A percentile compares a stretch with the other conserved stretches of the same genome.
These are phyloP conservation scores for Canavalia gladiata DNA, from an alignment of 306 rosid genomes.

Conservation along the genomic window DNA sequence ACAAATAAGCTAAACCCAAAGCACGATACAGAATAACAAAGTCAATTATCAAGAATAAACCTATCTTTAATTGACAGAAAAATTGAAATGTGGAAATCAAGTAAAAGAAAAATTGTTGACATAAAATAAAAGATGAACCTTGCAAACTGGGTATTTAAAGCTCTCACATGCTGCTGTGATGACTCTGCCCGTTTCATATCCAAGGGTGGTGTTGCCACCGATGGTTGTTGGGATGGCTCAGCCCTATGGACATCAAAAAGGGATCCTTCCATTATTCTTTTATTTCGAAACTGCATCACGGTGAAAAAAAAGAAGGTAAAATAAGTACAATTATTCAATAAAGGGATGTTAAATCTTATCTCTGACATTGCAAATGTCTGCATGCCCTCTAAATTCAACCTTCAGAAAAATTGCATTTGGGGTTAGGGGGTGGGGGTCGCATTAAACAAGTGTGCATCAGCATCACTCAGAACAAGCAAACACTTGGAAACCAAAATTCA, in stretches of 20 bases:
- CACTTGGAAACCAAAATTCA: not conserved
- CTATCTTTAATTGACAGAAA: not conserved
- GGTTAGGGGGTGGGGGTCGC: not conserved
- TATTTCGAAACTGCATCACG: constrained; percentile 80
- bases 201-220: constrained; percentile 55
- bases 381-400: not conserved
- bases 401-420: not conserved
- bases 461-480: constrained; percentile 3
- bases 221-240: constrained; percentile 73
- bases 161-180: constrained; percentile 98
- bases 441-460: too few relatives aligned
- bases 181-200: constrained; percentile 81
- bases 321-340: constrained; percentile 9
- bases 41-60: constrained; percentile 32
- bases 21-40: constrained; percentile 5
- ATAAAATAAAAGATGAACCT: constrained; percentile 67
- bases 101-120: constrained; percentile 31
- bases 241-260: constrained; percentile 75
- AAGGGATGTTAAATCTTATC: constrained; percentile 18
- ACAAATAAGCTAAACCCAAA: constrained; percentile 25
- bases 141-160: constrained; percentile 96
- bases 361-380: constrained; percentile 3
- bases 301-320: constrained; percentile 41
- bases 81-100: constrained; percentile 26
- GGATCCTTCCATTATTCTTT: constrained; percentile 86